A percentile compares a stretch with the other conserved stretches of the same genome.
Evolutionary conservation across 345 rosid genomes (phyloP).

Genomic region (Acer saccharum): DNA sequence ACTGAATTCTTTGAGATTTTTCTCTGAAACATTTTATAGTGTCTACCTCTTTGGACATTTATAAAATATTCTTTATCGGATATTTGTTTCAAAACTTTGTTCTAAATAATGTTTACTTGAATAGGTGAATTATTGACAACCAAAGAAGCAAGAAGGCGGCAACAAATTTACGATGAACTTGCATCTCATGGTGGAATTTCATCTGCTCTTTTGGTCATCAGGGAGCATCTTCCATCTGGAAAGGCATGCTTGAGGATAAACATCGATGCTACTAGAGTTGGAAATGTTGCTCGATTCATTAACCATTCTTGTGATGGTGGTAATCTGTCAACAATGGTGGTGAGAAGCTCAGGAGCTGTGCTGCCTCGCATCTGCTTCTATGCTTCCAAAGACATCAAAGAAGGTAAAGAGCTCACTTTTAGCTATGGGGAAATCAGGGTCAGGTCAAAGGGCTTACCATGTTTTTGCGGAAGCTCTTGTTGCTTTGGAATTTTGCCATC

Average conservation of each 20-base stretch:
- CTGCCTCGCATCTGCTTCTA: constrained; percentile 84
- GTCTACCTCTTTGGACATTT: background rate
- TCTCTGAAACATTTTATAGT: background rate
- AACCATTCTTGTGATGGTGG: constrained; percentile 96
- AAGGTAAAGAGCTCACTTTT: constrained; percentile 70
- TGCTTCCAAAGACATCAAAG: constrained; percentile 64
- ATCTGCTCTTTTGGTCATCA: constrained; percentile 78
- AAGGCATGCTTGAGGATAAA: constrained; percentile 84
- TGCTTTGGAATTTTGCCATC: constrained; percentile 77
- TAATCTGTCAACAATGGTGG: constrained; percentile 56
- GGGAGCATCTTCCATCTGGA: constrained; percentile 91
- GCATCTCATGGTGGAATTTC: constrained; percentile 41
- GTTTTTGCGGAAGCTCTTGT: constrained; percentile 69
- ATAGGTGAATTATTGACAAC: constrained; percentile 81
- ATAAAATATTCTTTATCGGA: background rate
- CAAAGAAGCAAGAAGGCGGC: constrained; percentile 72
- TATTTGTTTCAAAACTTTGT: background rate
- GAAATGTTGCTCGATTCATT: constrained; percentile 77
- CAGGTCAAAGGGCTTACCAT: constrained; percentile 50
- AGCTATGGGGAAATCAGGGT: constrained; percentile 74
- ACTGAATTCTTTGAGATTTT: background rate
- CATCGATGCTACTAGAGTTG: constrained; percentile 77
- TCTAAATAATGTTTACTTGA: constrained; percentile 13
- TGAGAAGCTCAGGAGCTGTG: constrained; percentile 64
- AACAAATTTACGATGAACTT: constrained; percentile 61